Conservation (phyloP, 163 green algal species). For the Chlamydomonas reinhardtii region DNA sequence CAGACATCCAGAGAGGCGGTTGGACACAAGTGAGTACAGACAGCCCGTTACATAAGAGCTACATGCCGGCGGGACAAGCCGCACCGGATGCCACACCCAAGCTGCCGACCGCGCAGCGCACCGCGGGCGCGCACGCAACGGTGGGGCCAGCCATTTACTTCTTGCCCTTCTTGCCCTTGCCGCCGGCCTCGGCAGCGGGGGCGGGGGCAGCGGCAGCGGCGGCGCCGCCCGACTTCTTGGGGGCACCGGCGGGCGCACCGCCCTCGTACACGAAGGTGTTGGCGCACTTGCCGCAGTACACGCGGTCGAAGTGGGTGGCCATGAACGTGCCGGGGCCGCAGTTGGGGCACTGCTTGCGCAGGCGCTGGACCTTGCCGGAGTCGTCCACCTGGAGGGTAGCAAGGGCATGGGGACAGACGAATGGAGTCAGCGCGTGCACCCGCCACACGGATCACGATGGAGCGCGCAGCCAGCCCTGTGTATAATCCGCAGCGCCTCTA, state of each 20-base stretch:
- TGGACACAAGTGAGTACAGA: too few species aligned
- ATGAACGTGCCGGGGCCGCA: conserved; percentile 99
- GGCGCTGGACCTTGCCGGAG: conserved; percentile 96
- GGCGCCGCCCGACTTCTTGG: conserved; percentile 41
- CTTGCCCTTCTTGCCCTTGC: conserved; percentile 69
- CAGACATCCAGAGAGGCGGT: too few species aligned
- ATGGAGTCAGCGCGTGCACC: too few species aligned
- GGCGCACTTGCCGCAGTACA: conserved; percentile 95
- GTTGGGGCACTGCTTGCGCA: conserved; percentile 96
- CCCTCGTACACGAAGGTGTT: conserved; percentile 82
- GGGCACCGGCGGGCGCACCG: conserved; percentile 26
- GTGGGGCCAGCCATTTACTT: conserved; percentile 54
- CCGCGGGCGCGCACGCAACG: too few species aligned
- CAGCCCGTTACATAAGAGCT: too few species aligned
- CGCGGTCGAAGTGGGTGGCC: conserved; percentile 98
- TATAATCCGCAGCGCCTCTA: too few species aligned
- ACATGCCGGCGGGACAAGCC: too few species aligned
- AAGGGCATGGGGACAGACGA: neutral
- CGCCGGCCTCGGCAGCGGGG: neutral
- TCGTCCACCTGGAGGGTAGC: conserved; percentile 88
- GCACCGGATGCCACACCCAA: too few species aligned
- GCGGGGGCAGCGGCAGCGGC: conserved; percentile 1
- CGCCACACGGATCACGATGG: too few species aligned
- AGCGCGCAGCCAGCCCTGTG: too few species aligned
- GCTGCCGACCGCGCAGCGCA: too few species aligned